Evolutionary conservation across 352 stramenopile genomes (phyloP).

Genomic region (Pythium grandisporangium): DNA sequence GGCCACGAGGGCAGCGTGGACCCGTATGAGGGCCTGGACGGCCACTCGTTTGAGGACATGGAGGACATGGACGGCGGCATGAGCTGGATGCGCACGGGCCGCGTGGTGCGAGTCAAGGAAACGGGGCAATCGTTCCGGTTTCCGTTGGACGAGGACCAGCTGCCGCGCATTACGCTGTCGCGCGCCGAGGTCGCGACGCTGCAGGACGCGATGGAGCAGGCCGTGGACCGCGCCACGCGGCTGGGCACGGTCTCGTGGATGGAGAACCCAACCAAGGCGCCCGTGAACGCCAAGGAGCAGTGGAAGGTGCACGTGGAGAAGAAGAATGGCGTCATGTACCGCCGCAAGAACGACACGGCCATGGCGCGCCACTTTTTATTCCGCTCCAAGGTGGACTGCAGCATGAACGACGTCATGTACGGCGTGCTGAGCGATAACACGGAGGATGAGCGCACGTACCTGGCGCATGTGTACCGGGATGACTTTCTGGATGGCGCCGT

Average conservation of each 20-base stretch:
- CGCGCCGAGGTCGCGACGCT: slow-evolving; percentile 15
- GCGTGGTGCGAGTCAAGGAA: slow-evolving; percentile 63
- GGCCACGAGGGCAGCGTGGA: slow-evolving; percentile 9
- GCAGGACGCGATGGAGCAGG: slow-evolving; percentile 20
- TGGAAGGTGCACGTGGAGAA: slow-evolving; percentile 67
- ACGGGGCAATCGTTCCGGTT: slow-evolving; percentile 65
- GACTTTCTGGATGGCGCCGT: slow-evolving; percentile 68
- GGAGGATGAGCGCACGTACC: slow-evolving; percentile 43
- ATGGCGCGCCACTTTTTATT: slow-evolving; percentile 37
- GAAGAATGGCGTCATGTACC: slow-evolving; percentile 66
- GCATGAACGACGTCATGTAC: slow-evolving; percentile 64
- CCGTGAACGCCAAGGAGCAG: slow-evolving; percentile 38
- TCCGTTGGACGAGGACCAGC: slow-evolving; percentile 47
- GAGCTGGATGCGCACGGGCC: slow-evolving; percentile 57
- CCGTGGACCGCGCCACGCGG: slow-evolving; percentile 21
- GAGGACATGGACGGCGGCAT: slow-evolving; percentile 39
- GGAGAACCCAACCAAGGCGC: slow-evolving; percentile 54
- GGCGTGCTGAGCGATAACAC: slow-evolving; percentile 51
- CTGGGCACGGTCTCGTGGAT: slow-evolving; percentile 41
- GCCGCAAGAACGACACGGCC: slow-evolving; percentile 31
- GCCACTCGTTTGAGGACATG: too few species aligned
- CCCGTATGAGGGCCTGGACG: slow-evolving; percentile 22
- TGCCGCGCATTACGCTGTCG: slow-evolving; percentile 24
- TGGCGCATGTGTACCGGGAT: slow-evolving; percentile 61
- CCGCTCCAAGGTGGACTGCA: slow-evolving; percentile 57